A percentile compares a stretch with the other conserved stretches of the same genome.
Evolutionary conservation across 164 flowering plant genomes (phyloP).

Genomic region (Macadamia tetraphylla): DNA sequence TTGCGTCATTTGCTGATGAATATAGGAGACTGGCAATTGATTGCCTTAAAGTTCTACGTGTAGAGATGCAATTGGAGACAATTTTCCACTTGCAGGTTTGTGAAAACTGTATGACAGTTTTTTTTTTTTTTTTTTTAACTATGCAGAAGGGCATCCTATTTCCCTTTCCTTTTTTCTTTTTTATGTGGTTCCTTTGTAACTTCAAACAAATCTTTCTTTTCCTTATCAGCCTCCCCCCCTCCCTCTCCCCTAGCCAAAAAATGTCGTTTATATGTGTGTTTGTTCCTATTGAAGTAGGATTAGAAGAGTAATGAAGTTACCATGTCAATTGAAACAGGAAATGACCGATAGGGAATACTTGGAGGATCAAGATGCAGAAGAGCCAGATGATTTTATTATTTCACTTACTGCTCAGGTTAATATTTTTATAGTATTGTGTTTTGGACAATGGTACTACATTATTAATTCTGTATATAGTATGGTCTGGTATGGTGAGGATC

Average conservation of each 20-base stretch:
- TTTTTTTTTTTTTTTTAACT: no score
- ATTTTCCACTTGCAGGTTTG: conserved; percentile 91
- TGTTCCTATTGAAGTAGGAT: neutral
- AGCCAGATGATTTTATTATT: conserved; percentile 95
- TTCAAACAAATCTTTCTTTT: no score
- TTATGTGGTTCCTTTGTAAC: no score
- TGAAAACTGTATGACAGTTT: neutral
- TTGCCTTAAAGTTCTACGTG: conserved; percentile 91
- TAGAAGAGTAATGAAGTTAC: neutral
- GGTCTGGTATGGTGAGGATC: neutral
- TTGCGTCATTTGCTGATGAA: conserved; percentile 89
- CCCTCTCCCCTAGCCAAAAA: no score
- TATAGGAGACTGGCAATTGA: conserved; percentile 88
- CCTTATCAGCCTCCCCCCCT: no score
- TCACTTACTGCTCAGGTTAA: conserved; percentile 87
- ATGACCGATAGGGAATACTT: conserved; percentile 78
- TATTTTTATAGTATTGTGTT: neutral
- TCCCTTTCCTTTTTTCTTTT: no score
- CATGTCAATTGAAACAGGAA: conserved; percentile 43
- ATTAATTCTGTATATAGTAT: neutral
- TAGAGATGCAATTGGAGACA: conserved; percentile 96
- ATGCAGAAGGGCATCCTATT: no score
- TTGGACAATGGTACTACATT: no score
- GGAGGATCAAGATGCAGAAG: conserved; percentile 99
- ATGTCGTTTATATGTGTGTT: neutral